Evolutionary conservation across 441 rosid species (phyloP), one percentile per base, ranked within the genome.

Genomic region (Lepidium campestre): DNA sequence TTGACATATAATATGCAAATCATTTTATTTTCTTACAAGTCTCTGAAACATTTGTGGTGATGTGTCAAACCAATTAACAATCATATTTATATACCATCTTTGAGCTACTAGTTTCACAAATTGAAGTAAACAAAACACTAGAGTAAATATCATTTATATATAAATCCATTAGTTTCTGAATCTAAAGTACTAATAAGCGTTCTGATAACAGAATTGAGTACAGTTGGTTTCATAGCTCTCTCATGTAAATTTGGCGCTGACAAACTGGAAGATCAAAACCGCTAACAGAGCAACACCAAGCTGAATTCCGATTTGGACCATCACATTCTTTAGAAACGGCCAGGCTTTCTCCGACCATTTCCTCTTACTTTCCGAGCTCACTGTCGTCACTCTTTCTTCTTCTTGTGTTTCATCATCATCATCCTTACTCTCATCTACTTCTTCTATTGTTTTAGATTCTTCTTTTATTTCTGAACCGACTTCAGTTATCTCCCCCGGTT

Each of bases 401-500:
- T 63, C 70, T 1, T 18, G 22, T 35, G 11, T 42, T 69, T 46
- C 59, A 23, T 59, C 54, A 62, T 57, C 57, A n/a, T 23, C 19
- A 32, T 44, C 54, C 14, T 58, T 65, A 0, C 55, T 40, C 58
- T 71, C 69, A 10, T 71, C 65, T 31, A 65, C 67, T 76, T 76
- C 76, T 25, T 62, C 65, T 59, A 61, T 39, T 46, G 72, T 54
- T 47, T 49, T 62, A 1, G 72, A 10, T 54, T 71, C 70, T 18
- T 55, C 65, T 44, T 25, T 66, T 41, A 53, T 82, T 55, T 81
- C 84, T 36, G 57, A 73, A 37, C 80, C 74, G 1, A 25, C 86
- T 14, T 86, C 88, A 1, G 93, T 62, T 63, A 93, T 88, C 77
- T 66, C 79, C 66, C 76, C 76, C 0, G 76, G 79, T 55, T 42